Evolutionary conservation across 202 grass and related monocot species (phyloP).

Genomic region (Schoenoplectus tabernaemontani): DNA sequence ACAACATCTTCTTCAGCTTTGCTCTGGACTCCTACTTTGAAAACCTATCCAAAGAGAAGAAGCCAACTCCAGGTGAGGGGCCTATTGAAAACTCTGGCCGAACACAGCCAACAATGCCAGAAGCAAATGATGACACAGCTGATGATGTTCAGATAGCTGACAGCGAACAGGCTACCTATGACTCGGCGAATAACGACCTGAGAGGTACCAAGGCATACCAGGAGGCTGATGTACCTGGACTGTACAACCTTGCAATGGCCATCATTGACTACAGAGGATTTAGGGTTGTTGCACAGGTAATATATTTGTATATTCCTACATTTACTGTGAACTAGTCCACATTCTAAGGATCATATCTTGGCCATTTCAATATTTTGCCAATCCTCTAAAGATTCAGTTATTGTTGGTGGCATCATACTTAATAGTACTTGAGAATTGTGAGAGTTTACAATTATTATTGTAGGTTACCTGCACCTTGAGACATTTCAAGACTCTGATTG

Average conservation of each 20-base stretch:
- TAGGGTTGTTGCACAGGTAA: slow-evolving; percentile 95
- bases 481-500: neutral
- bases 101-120: neutral
- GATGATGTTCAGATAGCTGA: slow-evolving; percentile 72
- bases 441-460: neutral
- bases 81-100: slow-evolving; percentile 16
- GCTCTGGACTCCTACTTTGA: slow-evolving; percentile 82
- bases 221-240: slow-evolving; percentile 85
- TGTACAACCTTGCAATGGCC: slow-evolving; percentile 99
- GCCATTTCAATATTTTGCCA: neutral
- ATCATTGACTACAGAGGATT: slow-evolving; percentile 98
- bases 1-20: slow-evolving; percentile 99
- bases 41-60: slow-evolving; percentile 56
- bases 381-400: too few species aligned
- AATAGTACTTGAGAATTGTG: neutral
- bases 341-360: neutral
- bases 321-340: neutral
- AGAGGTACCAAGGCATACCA: slow-evolving; percentile 98
- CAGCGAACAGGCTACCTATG: slow-evolving; percentile 93
- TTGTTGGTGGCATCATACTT: too few species aligned
- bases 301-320: neutral
- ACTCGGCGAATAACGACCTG: slow-evolving; percentile 98
- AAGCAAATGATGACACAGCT: slow-evolving; percentile 36
- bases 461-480: neutral
- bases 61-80: slow-evolving; percentile 27